These are phyloP conservation scores for Fusarium mexicanum DNA, from an alignment of 2,329 filamentous ascomycete species.

Conservation along the genomic window DNA sequence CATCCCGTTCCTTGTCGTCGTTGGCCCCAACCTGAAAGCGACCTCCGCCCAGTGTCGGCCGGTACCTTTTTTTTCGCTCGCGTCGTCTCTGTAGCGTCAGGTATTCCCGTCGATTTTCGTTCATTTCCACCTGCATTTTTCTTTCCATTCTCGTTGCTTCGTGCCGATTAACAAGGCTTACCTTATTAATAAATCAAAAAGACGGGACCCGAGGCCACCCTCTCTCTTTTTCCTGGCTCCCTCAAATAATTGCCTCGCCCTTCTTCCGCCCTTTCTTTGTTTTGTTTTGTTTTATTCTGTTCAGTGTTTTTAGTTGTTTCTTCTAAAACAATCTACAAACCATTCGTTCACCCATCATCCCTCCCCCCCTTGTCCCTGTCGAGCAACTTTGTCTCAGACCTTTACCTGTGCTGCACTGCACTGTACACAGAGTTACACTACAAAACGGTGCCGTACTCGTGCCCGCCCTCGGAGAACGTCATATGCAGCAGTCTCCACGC, in stretches of 20 bases:
- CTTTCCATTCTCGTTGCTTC: constrained; percentile 27
- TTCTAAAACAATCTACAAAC: constrained; percentile 7
- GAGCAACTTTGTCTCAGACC: constrained; percentile 21
- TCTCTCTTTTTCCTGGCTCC: background rate
- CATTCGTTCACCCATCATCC: background rate
- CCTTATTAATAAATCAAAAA: constrained; percentile 33
- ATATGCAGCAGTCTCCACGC: constrained; percentile 39
- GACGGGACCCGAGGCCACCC: constrained; percentile 5
- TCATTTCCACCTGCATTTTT: constrained; percentile 12
- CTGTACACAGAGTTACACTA: background rate
- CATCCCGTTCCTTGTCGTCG: constrained; percentile 39
- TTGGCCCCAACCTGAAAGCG: constrained; percentile 33
- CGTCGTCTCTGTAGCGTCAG: constrained; percentile 4
- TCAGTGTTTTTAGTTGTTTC: background rate
- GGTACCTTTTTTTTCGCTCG: constrained; percentile 9
- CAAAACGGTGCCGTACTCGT: constrained; percentile 19
- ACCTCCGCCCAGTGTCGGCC: background rate
- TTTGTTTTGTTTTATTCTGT: constrained; percentile 1
- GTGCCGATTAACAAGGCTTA: constrained; percentile 30
- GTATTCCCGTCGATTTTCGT: constrained; percentile 4
- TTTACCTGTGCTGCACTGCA: constrained; percentile 19
- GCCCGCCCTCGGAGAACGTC: constrained; percentile 37
- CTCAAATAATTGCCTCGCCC: constrained; percentile 10
- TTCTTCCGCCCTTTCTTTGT: constrained; percentile 13
- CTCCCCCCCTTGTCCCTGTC: constrained; percentile 26